Conservation (phyloP, 2,329 filamentous ascomycete genomes). For the Diaporthe vaccinii region DNA sequence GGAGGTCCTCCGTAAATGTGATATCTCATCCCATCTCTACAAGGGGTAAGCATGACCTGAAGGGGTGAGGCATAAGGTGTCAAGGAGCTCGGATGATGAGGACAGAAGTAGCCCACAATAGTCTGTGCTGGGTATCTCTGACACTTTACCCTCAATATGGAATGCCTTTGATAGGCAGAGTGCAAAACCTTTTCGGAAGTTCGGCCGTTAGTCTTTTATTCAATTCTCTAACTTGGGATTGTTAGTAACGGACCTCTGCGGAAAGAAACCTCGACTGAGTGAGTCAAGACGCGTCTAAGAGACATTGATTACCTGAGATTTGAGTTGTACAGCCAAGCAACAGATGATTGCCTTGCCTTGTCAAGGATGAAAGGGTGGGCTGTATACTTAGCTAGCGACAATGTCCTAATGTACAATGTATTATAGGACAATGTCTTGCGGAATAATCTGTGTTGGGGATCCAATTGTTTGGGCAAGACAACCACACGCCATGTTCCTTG, state of each 20-base stretch:
- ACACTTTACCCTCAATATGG: neutral
- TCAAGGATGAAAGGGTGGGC: neutral
- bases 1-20: no score
- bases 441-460: no score
- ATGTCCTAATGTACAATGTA: neutral
- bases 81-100: slow-evolving; percentile 16
- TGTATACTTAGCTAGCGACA: neutral
- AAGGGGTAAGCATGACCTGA: neutral
- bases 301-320: neutral
- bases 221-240: neutral
- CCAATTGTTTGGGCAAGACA: neutral
- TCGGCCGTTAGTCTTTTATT: neutral
- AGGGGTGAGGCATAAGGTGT: slow-evolving; percentile 4
- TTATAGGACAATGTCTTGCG: neutral
- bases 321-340: neutral
- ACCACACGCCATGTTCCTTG: neutral
- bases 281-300: slow-evolving; percentile 2
- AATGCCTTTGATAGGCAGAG: neutral
- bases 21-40: neutral
- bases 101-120: neutral
- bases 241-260: neutral
- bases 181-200: neutral
- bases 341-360: neutral
- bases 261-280: neutral
- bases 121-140: neutral